phyloP scores from a whole-genome alignment of 2,329 filamentous ascomycete species.

The Oidium heveae region DNA sequence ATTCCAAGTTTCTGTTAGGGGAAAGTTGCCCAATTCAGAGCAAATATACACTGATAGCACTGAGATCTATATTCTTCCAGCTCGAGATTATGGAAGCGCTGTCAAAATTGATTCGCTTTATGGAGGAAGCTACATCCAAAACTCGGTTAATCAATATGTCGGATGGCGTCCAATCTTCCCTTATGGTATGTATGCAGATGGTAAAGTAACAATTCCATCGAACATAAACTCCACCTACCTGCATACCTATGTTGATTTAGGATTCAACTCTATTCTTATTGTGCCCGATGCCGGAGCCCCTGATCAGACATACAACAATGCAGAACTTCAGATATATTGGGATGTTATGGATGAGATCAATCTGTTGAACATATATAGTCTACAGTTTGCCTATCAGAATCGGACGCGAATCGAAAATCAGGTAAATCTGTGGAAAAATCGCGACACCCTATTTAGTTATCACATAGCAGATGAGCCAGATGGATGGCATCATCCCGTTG shows the following conservation, averaged over 20 bases:
- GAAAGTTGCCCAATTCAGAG: constrained; percentile 11
- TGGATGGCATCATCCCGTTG: constrained; percentile 15
- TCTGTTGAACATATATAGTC: constrained; percentile 20
- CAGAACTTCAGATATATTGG: constrained; percentile 17
- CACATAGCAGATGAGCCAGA: constrained; percentile 30
- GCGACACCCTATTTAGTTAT: constrained; percentile 21
- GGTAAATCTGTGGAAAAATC: constrained; percentile 10
- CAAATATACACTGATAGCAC: constrained; percentile 16
- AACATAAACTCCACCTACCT: constrained; percentile 15
- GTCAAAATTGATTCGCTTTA: constrained; percentile 22
- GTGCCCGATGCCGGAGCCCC: constrained; percentile 17
- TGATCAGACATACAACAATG: constrained; percentile 16
- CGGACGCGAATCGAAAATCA: constrained; percentile 16
- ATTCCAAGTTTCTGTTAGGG: constrained; percentile 16
- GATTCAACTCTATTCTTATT: constrained; percentile 21
- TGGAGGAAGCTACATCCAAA: constrained; percentile 20
- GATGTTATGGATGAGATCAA: constrained; percentile 19
- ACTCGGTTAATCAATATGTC: constrained; percentile 10
- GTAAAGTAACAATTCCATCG: constrained; percentile 7
- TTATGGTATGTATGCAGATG: constrained; percentile 19
- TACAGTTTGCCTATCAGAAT: constrained; percentile 12
- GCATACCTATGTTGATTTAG: constrained; percentile 16
- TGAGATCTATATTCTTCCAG: constrained; percentile 18
- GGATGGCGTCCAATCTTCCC: constrained; percentile 18
- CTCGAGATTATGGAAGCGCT: constrained; percentile 19